Base-by-base conservation (phyloP, 179 eudicot genomes). In the Dionaea muscipula region DNA sequence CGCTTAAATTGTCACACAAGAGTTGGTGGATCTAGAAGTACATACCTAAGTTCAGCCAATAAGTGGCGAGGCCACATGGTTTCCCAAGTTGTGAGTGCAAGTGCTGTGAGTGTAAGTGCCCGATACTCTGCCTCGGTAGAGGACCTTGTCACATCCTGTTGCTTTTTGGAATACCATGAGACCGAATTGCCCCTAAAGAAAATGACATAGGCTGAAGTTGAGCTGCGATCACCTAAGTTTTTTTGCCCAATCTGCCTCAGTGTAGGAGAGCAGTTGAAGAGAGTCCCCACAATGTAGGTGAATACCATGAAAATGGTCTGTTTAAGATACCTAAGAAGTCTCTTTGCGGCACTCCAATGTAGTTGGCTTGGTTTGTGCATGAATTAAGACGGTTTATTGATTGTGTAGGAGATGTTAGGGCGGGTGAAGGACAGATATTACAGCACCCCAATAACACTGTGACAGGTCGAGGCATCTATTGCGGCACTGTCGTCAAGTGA, bases 311-410 rank as follows among this genome's bases (percentile, higher is more conserved):
- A 2, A 22, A 19, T 2, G 18, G 54, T 25, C 4, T 47, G 19
- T 40, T 7, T 26, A 2, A 52, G 38, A 52, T 28, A 52, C 20
- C 15, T 31, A 9, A 52, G 36, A 15, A 52, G 12, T 1, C 56
- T 38, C 13, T 27, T 27, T 6, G 27, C 19, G 4, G 25, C 40
- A 5, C 4, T 16, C 13, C 22, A 33, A 33, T 52, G 56, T 1
- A 8, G 19, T 1, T 4, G 10, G 0, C 36, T n/a, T n/a, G n/a
- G n/a, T n/a, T n/a, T n/a, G n/a, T n/a, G n/a, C n/a, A n/a, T n/a
- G n/a, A n/a, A n/a, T 52, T 52, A 54, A 27, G 54, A 15, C 0
- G 48, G 35, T 16, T 35, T 47, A 24, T 59, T 59, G 7, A 59
- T 54, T 1, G 35, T 3, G 23, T 28, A 59, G 12, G 63, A 35